Percentiles rank a stretch among this genome's conserved stretches.
Evolutionary conservation across 208 protist genomes (phyloP).

Genomic region (Trypanosoma lewisi): DNA sequence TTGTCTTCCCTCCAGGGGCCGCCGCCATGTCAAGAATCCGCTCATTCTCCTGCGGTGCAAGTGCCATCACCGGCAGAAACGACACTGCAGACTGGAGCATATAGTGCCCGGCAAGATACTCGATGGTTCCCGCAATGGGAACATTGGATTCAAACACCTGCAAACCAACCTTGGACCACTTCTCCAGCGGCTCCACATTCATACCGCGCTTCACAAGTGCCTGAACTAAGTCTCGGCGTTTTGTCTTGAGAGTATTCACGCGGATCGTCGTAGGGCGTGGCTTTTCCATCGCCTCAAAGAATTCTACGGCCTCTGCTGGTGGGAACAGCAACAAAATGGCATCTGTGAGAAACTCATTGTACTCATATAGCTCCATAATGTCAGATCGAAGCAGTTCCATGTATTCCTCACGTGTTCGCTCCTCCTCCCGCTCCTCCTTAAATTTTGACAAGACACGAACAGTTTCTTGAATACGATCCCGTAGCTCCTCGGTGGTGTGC

Average conservation of each 20-base stretch:
- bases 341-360: slow-evolving; percentile 93
- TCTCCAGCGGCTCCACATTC: slow-evolving; percentile 95
- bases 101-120: slow-evolving; percentile 99
- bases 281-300: slow-evolving; percentile 97
- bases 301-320: slow-evolving; percentile 91
- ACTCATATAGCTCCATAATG: slow-evolving; percentile 95
- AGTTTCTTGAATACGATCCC: slow-evolving; percentile 89
- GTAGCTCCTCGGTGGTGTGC: slow-evolving; percentile 75
- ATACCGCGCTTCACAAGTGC: slow-evolving; percentile 96
- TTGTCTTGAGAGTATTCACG: slow-evolving; percentile 97
- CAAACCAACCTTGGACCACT: slow-evolving; percentile 97
- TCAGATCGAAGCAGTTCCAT: slow-evolving; percentile 88
- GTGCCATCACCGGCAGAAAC: slow-evolving; percentile 98
- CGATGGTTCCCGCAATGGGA: slow-evolving; percentile 98
- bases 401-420: slow-evolving; percentile 91
- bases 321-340: slow-evolving; percentile 95
- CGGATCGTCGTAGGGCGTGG: slow-evolving; percentile 98
- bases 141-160: slow-evolving; percentile 97
- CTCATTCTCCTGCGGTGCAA: slow-evolving; percentile 94
- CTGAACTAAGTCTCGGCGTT: slow-evolving; percentile 95
- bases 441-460: slow-evolving; percentile 94
- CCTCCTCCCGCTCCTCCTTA: slow-evolving; percentile 82
- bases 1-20: slow-evolving; percentile 99
- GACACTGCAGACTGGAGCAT: slow-evolving; percentile 98
- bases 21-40: slow-evolving; percentile 98